A percentile compares a stretch with the other conserved stretches of the same genome.
Evolutionary conservation across 805 yeast genomes (phyloP).

Genomic region (Blastobotrys terrestris): DNA sequence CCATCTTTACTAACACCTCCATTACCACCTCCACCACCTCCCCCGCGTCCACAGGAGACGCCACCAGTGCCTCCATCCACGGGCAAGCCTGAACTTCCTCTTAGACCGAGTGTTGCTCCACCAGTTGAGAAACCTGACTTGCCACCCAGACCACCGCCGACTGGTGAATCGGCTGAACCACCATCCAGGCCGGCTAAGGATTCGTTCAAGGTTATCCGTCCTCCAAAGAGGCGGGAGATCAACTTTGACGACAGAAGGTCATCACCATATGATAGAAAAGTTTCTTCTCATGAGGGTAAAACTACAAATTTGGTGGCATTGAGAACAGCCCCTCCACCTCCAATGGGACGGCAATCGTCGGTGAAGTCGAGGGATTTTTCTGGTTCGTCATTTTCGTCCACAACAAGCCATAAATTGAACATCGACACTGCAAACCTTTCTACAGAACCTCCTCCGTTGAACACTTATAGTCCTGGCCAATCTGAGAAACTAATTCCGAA

Average conservation of each 20-base stretch:
- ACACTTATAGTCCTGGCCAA: conserved; percentile 22
- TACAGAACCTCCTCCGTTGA: conserved; percentile 7
- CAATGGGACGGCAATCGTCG: conserved; percentile 21
- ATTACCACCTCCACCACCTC: conserved; percentile 2
- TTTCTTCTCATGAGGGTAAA: conserved; percentile 21
- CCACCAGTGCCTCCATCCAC: conserved; percentile 3
- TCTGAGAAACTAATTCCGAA: conserved; percentile 24
- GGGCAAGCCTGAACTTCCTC: conserved; percentile 13
- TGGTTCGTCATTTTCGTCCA: background rate
- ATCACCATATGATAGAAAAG: conserved; percentile 52
- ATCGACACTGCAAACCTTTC: conserved; percentile 8
- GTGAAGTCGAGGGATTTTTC: conserved; percentile 4
- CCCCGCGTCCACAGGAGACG: conserved; percentile 7
- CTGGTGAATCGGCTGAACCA: background rate
- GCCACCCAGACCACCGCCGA: background rate
- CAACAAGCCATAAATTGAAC: background rate
- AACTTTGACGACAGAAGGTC: conserved; percentile 75
- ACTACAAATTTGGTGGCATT: conserved; percentile 57
- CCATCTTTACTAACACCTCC: background rate
- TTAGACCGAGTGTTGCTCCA: background rate
- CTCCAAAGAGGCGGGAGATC: conserved; percentile 56
- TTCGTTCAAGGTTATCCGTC: conserved; percentile 62
- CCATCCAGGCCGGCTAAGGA: conserved; percentile 23
- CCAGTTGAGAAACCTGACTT: background rate
- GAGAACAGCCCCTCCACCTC: conserved; percentile 45